phyloP scores from a whole-genome alignment of 345 rosid genomes.

The Camelina sativa region DNA sequence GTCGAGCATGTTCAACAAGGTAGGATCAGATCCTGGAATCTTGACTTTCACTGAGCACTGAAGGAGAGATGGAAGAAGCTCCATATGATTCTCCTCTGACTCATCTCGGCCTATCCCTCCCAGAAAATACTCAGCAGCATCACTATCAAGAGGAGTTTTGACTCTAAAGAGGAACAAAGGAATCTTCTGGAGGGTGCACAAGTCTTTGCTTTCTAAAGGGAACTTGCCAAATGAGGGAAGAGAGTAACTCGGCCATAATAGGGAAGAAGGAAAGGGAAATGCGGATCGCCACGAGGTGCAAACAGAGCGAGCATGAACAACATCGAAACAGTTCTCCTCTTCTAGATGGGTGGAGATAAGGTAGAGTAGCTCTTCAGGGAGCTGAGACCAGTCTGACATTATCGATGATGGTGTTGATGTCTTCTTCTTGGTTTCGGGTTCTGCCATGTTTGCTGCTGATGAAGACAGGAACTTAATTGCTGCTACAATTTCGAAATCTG shows the following conservation, averaged over 20 bases:
- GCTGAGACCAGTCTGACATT: not conserved
- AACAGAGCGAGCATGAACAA: not conserved
- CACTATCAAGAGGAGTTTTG: not conserved
- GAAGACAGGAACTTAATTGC: no score
- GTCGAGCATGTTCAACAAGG: not conserved
- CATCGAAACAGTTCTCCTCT: not conserved
- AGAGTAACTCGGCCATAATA: not conserved
- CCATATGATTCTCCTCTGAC: not conserved
- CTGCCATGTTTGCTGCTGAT: no score
- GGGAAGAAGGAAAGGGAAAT: not conserved
- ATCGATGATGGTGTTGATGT: no score
- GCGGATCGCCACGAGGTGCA: not conserved
- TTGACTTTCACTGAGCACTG: conserved; percentile 12
- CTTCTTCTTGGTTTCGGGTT: no score
- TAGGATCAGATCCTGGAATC: not conserved
- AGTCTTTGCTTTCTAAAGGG: not conserved
- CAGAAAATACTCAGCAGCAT: not conserved
- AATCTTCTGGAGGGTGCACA: not conserved
- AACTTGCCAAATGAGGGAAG: not conserved
- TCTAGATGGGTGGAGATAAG: not conserved
- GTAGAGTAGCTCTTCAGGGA: not conserved
- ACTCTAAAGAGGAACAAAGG: not conserved
- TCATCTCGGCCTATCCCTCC: conserved; percentile 1
- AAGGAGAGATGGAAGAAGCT: not conserved
- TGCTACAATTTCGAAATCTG: no score